These are phyloP conservation scores for Pestalotiopsis sp. DNA, from an alignment of 2,329 filamentous ascomycete species.

Conservation along the genomic window DNA sequence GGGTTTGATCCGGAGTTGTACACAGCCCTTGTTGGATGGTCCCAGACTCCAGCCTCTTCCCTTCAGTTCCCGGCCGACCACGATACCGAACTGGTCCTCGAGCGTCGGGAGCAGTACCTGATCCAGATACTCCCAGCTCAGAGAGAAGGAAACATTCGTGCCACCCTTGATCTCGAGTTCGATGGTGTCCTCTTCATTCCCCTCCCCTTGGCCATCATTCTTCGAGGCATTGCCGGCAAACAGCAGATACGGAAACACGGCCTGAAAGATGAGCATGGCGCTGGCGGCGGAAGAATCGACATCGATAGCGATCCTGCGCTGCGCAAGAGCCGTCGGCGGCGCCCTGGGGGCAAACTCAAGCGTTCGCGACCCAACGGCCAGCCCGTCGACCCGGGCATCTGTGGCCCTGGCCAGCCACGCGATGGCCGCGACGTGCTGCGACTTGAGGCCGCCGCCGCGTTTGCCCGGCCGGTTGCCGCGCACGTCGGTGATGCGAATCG, in stretches of 20 bases:
- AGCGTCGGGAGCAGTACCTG: constrained; percentile 61
- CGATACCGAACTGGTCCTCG: constrained; percentile 50
- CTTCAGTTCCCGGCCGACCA: constrained; percentile 45
- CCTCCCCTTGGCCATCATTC: background rate
- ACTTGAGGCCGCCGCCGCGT: constrained; percentile 50
- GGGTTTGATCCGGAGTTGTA: constrained; percentile 48
- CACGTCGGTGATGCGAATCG: constrained; percentile 56
- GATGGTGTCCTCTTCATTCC: constrained; percentile 31
- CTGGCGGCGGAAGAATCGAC: constrained; percentile 55
- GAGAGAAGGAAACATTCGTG: constrained; percentile 59
- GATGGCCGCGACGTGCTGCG: constrained; percentile 61
- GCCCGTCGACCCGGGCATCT: constrained; percentile 50
- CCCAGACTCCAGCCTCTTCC: constrained; percentile 55
- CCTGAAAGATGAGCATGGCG: constrained; percentile 60
- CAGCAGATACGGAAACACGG: constrained; percentile 59
- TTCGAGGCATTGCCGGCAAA: constrained; percentile 38
- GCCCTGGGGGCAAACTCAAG: constrained; percentile 48
- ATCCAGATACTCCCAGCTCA: constrained; percentile 64
- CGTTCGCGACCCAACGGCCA: constrained; percentile 51
- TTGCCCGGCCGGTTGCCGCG: constrained; percentile 52
- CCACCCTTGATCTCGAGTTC: constrained; percentile 57
- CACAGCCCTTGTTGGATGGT: constrained; percentile 39
- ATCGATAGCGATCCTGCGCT: constrained; percentile 49
- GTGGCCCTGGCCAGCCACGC: constrained; percentile 55
- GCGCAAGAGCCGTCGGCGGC: constrained; percentile 38